Evolutionary conservation across 805 yeast genomes (phyloP), one percentile per base, ranked within the genome.

Genomic region (Myxozyma melibiosi): DNA sequence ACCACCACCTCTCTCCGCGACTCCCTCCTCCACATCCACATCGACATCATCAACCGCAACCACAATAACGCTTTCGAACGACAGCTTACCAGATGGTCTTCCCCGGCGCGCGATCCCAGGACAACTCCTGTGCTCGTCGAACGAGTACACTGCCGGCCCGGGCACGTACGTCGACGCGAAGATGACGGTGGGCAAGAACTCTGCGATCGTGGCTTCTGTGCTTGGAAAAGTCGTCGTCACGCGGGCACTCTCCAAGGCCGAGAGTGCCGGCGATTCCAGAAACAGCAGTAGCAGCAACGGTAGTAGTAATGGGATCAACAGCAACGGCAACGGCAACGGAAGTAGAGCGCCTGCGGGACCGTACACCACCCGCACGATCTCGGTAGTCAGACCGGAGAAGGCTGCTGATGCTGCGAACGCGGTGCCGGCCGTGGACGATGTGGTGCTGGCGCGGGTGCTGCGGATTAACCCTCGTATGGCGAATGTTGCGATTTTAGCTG

Each of bases 381-480:
- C 73, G 4, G 78, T 76, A 9, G 18, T 61, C 3, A 67, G 70
- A 33, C 57, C 57, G 7, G 48, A 60, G 3, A 55, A 43, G 27
- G 64, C 59, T 18, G 44, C 65, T 34, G 55, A 58, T 34, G 52
- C 61, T 43, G 35, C 56, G 38, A 47, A 34, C 30, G 58, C 63
- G 18, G 61, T 91, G 53, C 98, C 98, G 6, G 81, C 83, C 61
- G 96, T 89, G 62, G 86, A 88, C 28, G 97, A 92, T 70, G 71
- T 84, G 24, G 97, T 94, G 1, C 73, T 92, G 20, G 89, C 89
- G 0, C 78, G 84, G 53, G 86, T 94, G 24, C 82, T 85, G 25
- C 80, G 84, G 64, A 78, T 91, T 37, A 79, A 84, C 7, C 73
- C 77, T 39, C 81, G 80, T 55, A 91, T 91, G 70, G 96, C 90